Conservation (phyloP, 1,139 yeast species). For the Hyphopichia burtonii region DNA sequence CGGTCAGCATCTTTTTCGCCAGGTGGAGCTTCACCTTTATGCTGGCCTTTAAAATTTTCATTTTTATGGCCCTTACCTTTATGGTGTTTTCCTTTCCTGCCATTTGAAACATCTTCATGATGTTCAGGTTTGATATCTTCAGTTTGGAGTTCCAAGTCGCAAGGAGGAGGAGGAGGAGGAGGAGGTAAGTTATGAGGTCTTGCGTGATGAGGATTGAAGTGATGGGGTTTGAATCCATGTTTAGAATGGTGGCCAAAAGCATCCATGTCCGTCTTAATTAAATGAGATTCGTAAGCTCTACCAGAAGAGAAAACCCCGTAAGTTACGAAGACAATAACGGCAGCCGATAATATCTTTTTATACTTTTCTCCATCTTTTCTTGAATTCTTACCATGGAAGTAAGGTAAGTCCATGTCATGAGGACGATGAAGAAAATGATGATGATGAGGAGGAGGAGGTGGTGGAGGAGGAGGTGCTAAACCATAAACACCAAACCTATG, state of each 20-base stretch:
- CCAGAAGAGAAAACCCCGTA: not conserved
- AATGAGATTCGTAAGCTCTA: not conserved
- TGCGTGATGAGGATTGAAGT: not conserved
- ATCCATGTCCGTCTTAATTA: no score
- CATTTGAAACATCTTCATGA: not conserved
- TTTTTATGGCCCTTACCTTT: not conserved
- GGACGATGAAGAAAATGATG: not conserved
- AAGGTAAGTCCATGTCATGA: not conserved
- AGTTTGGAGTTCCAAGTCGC: no score
- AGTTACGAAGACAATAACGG: not conserved
- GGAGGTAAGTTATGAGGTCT: not conserved
- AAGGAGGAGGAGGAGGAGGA: no score
- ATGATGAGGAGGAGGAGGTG: conserved; percentile 2
- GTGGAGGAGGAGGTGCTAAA: conserved; percentile 1
- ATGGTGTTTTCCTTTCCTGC: not conserved
- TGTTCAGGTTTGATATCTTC: not conserved
- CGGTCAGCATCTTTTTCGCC: no score
- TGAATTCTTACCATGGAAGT: not conserved
- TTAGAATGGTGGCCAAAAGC: no score
- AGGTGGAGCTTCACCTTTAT: not conserved
- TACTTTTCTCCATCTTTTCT: not conserved
- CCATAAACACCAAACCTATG: not conserved
- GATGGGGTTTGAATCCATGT: conserved; percentile 1
- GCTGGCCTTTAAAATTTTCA: not conserved
- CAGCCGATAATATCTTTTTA: not conserved